These are phyloP conservation scores for Parathielavia hyrcaniae DNA, from an alignment of 495 filamentous ascomycete species.

Conservation along the genomic window DNA sequence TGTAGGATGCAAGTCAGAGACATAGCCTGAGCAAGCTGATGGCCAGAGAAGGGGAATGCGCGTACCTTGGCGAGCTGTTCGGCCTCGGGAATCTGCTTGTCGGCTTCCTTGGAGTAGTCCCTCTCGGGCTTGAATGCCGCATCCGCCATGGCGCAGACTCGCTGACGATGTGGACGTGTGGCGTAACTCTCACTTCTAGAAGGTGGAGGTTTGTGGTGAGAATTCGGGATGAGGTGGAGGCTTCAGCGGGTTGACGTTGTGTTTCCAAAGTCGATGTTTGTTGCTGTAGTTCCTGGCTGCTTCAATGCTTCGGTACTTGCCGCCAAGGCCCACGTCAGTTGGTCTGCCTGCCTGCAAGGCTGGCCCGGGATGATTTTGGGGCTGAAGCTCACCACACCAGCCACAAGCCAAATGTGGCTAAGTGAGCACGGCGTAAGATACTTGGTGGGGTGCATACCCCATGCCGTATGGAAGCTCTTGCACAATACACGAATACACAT, in stretches of 20 bases:
- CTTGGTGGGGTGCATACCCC: too few relatives aligned
- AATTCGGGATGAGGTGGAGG: not conserved
- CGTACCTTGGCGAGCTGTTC: conserved; percentile 78
- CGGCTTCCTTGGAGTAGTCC: conserved; percentile 82
- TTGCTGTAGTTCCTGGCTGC: conserved; percentile 6
- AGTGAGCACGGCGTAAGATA: too few relatives aligned
- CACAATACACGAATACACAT: too few relatives aligned
- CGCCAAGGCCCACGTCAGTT: conserved; percentile 24
- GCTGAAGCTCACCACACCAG: conserved; percentile 7
- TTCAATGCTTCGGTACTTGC: not conserved
- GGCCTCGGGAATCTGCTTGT: conserved; percentile 83
- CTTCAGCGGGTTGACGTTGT: not conserved
- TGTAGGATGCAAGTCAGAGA: conserved; percentile 29
- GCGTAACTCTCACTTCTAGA: not conserved
- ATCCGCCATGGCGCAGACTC: conserved; percentile 41
- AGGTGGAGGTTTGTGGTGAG: not conserved
- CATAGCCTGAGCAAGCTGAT: not conserved
- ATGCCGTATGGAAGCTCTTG: too few relatives aligned
- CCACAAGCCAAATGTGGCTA: conserved; percentile 3
- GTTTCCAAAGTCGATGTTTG: not conserved
- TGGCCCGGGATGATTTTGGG: conserved; percentile 2
- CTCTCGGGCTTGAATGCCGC: conserved; percentile 55
- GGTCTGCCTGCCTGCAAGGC: conserved; percentile 18
- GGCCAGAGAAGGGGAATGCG: too few relatives aligned
- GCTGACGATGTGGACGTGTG: not conserved